Percentiles rank a stretch among this genome's conserved stretches.
Conservation (phyloP, 1,284 basidiomycete species). For the Cutaneotrichosporon mucoides region DNA sequence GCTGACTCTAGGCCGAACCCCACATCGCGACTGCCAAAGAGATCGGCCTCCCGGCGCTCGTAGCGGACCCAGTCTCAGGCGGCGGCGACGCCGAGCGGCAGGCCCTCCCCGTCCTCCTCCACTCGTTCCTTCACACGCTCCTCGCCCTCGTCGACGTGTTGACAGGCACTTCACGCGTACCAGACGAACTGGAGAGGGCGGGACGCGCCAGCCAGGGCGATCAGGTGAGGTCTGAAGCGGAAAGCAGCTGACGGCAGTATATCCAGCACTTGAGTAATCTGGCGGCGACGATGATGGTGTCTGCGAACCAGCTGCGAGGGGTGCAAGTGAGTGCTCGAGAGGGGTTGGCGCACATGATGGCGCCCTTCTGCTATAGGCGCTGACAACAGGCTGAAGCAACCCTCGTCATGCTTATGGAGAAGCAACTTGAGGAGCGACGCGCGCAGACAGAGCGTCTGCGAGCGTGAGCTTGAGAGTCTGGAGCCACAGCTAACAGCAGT, state of each 20-base stretch:
- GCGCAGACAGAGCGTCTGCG: conserved; percentile 32
- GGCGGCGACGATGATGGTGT: conserved; percentile 44
- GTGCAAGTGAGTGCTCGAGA: conserved; percentile 35
- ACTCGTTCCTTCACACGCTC: conserved; percentile 43
- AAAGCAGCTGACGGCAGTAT: conserved; percentile 28
- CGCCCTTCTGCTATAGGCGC: too few relatives aligned
- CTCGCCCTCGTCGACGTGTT: conserved; percentile 38
- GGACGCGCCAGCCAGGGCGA: conserved; percentile 42
- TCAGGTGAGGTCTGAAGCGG: conserved; percentile 31
- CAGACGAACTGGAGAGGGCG: conserved; percentile 32
- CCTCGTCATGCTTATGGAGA: conserved; percentile 45
- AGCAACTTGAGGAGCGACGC: conserved; percentile 33
- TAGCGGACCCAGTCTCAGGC: conserved; percentile 18
- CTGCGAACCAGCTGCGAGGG: conserved; percentile 38
- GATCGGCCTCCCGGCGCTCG: conserved; percentile 31
- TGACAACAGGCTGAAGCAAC: conserved; percentile 37
- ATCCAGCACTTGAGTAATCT: conserved; percentile 45
- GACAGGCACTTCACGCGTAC: conserved; percentile 36
- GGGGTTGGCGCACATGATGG: too few relatives aligned
- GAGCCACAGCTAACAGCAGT: conserved; percentile 3
- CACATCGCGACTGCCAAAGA: conserved; percentile 31
- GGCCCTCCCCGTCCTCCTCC: conserved; percentile 32
- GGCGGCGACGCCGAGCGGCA: conserved; percentile 19
- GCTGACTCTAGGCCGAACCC: conserved; percentile 27
- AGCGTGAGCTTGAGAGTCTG: conserved; percentile 19